phyloP scores from a whole-genome alignment of 768 basidiomycete species.

The Amanita pallidorosea region DNA sequence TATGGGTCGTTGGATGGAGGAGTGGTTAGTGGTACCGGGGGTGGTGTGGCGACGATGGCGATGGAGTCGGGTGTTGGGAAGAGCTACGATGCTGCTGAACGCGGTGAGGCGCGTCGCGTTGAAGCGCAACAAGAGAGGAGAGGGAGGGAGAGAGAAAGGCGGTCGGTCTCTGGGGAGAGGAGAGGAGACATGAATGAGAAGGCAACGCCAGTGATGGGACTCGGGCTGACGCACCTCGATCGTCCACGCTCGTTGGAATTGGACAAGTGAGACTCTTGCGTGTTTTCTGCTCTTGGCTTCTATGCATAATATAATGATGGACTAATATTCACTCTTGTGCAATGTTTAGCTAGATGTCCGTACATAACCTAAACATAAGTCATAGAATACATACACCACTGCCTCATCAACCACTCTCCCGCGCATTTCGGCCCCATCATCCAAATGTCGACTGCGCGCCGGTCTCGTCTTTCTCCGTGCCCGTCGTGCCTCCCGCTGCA shows the following conservation, averaged over 20 bases:
- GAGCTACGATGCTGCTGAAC: neutral
- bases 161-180: neutral
- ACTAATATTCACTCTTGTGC: too few species aligned
- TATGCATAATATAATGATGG: too few species aligned
- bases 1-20: conserved; percentile 29
- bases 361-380: too few species aligned
- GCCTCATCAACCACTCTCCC: too few species aligned
- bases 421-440: too few species aligned
- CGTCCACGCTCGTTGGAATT: neutral
- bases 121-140: neutral
- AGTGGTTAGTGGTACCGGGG: too few species aligned
- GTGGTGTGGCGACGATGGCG: neutral
- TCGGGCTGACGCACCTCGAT: neutral
- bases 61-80: neutral
- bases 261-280: neutral
- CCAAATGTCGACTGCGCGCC: too few species aligned
- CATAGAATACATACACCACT: too few species aligned
- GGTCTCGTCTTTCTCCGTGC: too few species aligned
- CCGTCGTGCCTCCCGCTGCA: too few species aligned
- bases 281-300: too few species aligned
- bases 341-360: too few species aligned
- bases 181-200: neutral
- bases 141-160: neutral
- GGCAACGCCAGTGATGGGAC: neutral
- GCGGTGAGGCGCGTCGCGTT: neutral